Percentiles rank a stretch among this genome's conserved stretches.
Evolutionary conservation across 2,329 filamentous ascomycete genomes (phyloP).

Genomic region (Botrytis fragariae): DNA sequence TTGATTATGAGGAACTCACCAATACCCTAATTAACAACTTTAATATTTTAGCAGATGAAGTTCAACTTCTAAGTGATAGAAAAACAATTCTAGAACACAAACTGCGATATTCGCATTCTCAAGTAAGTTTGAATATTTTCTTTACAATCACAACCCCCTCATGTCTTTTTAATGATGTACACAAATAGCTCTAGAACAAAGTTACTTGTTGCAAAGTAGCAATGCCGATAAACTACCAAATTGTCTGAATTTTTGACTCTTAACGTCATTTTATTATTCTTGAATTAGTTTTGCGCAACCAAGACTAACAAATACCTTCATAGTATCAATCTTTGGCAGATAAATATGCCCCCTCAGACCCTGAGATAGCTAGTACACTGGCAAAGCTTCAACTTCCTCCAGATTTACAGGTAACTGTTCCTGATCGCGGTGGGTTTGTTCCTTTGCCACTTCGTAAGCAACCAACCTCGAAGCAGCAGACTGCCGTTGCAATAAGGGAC

Average conservation of each 20-base stretch:
- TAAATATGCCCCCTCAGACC: slow-evolving; percentile 61
- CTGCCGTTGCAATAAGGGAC: slow-evolving; percentile 63
- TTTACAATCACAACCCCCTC: background rate
- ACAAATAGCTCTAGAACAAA: slow-evolving; percentile 80
- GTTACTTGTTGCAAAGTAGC: slow-evolving; percentile 47
- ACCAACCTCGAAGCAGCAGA: slow-evolving; percentile 50
- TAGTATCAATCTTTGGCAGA: slow-evolving; percentile 65
- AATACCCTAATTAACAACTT: slow-evolving; percentile 63
- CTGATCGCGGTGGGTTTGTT: slow-evolving; percentile 34
- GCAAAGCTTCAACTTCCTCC: slow-evolving; percentile 64
- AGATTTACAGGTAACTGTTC: slow-evolving; percentile 36
- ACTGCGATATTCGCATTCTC: slow-evolving; percentile 63
- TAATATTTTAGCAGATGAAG: slow-evolving; percentile 62
- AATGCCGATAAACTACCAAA: slow-evolving; percentile 60
- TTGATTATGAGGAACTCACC: slow-evolving; percentile 43
- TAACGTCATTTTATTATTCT: slow-evolving; percentile 20
- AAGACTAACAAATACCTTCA: slow-evolving; percentile 35
- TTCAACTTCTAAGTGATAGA: slow-evolving; percentile 60
- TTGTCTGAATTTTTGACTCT: slow-evolving; percentile 46
- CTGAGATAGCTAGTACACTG: slow-evolving; percentile 65
- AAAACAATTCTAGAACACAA: slow-evolving; percentile 67
- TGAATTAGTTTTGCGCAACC: background rate
- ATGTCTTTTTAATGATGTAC: slow-evolving; percentile 45
- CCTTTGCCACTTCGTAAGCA: slow-evolving; percentile 35
- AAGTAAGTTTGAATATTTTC: slow-evolving; percentile 48